Evolutionary conservation across 345 rosid species (phyloP).

Genomic region (Noccaea caerulescens): DNA sequence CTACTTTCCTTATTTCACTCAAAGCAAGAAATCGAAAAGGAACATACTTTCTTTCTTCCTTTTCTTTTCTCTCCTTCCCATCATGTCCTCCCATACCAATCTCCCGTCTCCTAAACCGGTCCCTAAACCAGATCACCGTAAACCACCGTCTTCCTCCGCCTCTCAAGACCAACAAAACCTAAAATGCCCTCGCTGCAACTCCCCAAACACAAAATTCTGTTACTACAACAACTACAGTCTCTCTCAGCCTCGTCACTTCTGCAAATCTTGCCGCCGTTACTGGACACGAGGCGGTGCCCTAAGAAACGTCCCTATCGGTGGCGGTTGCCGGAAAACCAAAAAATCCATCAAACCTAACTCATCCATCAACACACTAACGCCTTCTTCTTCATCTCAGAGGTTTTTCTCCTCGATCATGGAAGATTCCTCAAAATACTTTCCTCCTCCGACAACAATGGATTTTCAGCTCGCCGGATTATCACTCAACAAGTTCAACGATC

Average conservation of each 20-base stretch:
- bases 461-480: constrained; percentile 74
- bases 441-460: constrained; percentile 64
- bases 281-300: constrained; percentile 91
- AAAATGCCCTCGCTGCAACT: constrained; percentile 87
- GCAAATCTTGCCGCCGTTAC: constrained; percentile 85
- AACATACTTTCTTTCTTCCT: constrained; percentile 18
- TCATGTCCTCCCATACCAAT: constrained; percentile 44
- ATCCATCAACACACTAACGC: constrained; percentile 32
- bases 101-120: constrained; percentile 38
- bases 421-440: constrained; percentile 68
- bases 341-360: constrained; percentile 52
- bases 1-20: constrained; percentile 27
- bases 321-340: constrained; percentile 83
- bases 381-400: constrained; percentile 49
- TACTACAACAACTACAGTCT: constrained; percentile 95
- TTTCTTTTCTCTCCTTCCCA: constrained; percentile 8
- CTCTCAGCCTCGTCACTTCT: constrained; percentile 82
- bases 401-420: constrained; percentile 59
- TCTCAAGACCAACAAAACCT: constrained; percentile 48
- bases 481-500: constrained; percentile 54
- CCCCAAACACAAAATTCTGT: constrained; percentile 88
- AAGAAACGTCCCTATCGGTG: constrained; percentile 86
- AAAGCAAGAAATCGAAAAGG: constrained; percentile 33
- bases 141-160: constrained; percentile 45
- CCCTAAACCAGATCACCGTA: constrained; percentile 39